Percentiles rank a stretch among this genome's conserved stretches.
These are phyloP conservation scores for Arbutus unedo DNA, from an alignment of 148 eudicot species.

Conservation along the genomic window DNA sequence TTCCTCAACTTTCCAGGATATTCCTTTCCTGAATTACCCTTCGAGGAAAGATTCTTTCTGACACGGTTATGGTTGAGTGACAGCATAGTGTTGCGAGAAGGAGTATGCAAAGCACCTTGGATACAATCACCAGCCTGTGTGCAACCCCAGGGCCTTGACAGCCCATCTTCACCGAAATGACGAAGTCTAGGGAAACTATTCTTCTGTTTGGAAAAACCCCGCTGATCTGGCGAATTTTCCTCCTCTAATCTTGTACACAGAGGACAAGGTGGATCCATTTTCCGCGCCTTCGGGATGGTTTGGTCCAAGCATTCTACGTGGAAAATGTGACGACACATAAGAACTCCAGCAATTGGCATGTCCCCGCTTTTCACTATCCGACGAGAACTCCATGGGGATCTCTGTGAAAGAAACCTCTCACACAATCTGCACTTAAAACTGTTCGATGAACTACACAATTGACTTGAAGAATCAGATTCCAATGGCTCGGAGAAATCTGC, in stretches of 20 bases:
- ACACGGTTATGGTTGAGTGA: constrained; percentile 46
- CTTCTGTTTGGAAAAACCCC: constrained; percentile 40
- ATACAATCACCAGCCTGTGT: constrained; percentile 81
- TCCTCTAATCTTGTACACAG: constrained; percentile 58
- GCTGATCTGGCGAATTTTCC: constrained; percentile 47
- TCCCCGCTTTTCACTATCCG: constrained; percentile 79
- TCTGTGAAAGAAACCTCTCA: constrained; percentile 82
- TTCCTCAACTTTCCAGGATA: constrained; percentile 61
- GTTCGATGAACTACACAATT: constrained; percentile 32
- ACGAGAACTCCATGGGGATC: constrained; percentile 91
- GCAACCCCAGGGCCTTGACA: constrained; percentile 79
- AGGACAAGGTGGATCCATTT: constrained; percentile 89
- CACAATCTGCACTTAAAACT: constrained; percentile 62
- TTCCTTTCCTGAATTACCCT: constrained; percentile 51
- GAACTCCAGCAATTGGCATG: constrained; percentile 86
- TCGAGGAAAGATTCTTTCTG: constrained; percentile 53
- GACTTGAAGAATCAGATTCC: constrained; percentile 41
- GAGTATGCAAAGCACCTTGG: constrained; percentile 70
- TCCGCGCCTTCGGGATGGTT: constrained; percentile 64
- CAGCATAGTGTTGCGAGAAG: constrained; percentile 54
- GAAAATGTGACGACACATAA: constrained; percentile 80
- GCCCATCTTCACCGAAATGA: constrained; percentile 58
- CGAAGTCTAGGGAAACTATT: constrained; percentile 47
- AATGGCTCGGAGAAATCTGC: constrained; percentile 50
- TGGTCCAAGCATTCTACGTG: constrained; percentile 97